A percentile compares a stretch with the other conserved stretches of the same genome.
These are phyloP conservation scores for Mucor ambiguus DNA, from an alignment of 371 early-diverging fungal species.

Conservation along the genomic window DNA sequence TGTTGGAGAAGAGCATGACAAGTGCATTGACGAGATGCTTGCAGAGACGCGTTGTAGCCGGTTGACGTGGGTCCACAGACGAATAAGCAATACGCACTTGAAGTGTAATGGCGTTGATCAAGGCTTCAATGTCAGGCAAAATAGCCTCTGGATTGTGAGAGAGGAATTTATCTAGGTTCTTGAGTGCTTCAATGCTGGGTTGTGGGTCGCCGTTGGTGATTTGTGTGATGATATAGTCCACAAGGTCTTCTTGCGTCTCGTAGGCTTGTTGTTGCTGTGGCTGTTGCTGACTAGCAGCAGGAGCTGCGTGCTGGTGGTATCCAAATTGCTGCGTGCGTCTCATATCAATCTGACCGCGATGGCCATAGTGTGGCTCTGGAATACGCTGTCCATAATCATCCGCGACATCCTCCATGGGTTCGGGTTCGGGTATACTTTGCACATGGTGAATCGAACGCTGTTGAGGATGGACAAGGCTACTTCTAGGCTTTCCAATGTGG, in stretches of 20 bases:
- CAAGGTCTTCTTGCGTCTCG: conserved; percentile 41
- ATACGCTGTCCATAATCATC: conserved; percentile 41
- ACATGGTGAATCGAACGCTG: conserved; percentile 21
- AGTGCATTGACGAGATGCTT: conserved; percentile 80
- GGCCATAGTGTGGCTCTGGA: conserved; percentile 16
- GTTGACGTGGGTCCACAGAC: conserved; percentile 53
- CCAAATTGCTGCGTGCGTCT: conserved; percentile 23
- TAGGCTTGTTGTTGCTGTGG: conserved; percentile 21
- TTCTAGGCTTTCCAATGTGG: conserved; percentile 39
- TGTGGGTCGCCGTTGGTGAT: conserved; percentile 74
- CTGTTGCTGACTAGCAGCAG: conserved; percentile 19
- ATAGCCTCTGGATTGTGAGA: conserved; percentile 56
- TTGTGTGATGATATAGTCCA: conserved; percentile 76
- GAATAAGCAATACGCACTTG: conserved; percentile 82
- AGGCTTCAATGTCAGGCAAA: conserved; percentile 62
- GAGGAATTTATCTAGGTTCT: conserved; percentile 74
- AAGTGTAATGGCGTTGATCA: conserved; percentile 77
- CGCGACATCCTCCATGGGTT: conserved; percentile 54
- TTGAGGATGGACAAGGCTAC: conserved; percentile 15
- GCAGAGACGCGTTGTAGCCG: conserved; percentile 62
- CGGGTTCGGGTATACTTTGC: conserved; percentile 36
- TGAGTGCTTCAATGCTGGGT: conserved; percentile 79
- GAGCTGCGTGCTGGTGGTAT: conserved; percentile 9
- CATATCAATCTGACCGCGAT: neutral
- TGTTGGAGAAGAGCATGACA: conserved; percentile 74